A percentile compares a stretch with the other conserved stretches of the same genome.
phyloP scores from a whole-genome alignment of 192 early-diverging fungal species.

The Endogone sp. region DNA sequence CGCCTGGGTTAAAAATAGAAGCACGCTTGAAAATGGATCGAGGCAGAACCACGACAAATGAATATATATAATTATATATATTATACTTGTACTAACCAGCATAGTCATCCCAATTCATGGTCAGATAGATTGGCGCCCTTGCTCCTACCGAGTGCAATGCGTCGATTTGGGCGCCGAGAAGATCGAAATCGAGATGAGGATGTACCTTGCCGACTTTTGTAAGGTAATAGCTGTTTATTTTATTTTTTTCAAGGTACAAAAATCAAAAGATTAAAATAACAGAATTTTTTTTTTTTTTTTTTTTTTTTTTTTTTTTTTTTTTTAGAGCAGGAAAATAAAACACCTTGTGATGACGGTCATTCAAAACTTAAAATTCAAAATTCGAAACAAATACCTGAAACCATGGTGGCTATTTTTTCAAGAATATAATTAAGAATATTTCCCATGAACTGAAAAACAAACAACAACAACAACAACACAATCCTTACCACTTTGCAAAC shows the following conservation, averaged over 20 bases:
- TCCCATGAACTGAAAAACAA: no score
- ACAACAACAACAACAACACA: not conserved
- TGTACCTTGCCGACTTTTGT: not conserved
- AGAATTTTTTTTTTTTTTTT: not conserved
- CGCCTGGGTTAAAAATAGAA: no score
- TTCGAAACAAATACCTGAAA: not conserved
- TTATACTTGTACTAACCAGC: no score
- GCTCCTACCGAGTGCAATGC: not conserved
- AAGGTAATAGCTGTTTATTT: not conserved
- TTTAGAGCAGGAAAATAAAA: no score
- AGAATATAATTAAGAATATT: no score
- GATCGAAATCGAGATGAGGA: not conserved
- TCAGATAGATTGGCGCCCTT: not conserved
- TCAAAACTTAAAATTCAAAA: no score
- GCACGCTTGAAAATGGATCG: no score
- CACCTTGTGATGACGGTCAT: no score
- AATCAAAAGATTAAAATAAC: not conserved
- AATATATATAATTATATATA: no score
- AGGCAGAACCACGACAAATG: no score
- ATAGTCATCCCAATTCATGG: not conserved
- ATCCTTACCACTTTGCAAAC: not conserved
- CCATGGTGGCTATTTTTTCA: not conserved
- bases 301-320: no score
- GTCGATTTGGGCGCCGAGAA: not conserved
- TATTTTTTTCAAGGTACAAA: no score